Percentiles rank a stretch among this genome's conserved stretches.
These are phyloP conservation scores for Linnemannia elongata DNA, from an alignment of 192 early-diverging fungal genomes.

Conservation along the genomic window DNA sequence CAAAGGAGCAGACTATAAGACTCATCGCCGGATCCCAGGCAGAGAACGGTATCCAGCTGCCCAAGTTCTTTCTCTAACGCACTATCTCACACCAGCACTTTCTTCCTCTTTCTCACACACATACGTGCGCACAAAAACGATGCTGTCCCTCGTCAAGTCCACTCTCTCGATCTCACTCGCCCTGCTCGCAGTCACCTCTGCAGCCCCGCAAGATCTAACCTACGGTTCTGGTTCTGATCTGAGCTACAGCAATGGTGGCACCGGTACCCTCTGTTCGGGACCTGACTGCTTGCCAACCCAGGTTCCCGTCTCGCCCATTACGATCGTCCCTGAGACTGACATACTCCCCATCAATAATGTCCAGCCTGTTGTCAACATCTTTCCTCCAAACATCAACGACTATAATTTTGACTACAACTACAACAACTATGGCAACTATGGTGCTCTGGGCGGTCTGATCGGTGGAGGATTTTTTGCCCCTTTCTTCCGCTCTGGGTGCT, in stretches of 20 bases:
- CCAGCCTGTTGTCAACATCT: constrained; percentile 22
- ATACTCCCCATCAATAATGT: constrained; percentile 19
- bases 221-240: neutral
- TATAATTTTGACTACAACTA: neutral
- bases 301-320: constrained; percentile 11
- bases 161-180: neutral
- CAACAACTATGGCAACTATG: neutral
- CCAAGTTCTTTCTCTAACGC: neutral
- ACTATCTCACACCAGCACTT: neutral
- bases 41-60: neutral
- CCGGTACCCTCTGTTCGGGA: neutral
- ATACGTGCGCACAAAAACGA: neutral
- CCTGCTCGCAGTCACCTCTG: neutral
- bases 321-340: constrained; percentile 21
- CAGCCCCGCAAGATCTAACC: neutral
- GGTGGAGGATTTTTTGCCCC: too few species aligned
- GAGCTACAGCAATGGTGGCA: neutral
- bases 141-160: neutral
- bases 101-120: too few species aligned
- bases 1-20: neutral
- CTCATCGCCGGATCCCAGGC: neutral
- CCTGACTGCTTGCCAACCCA: neutral
- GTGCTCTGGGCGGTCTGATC: neutral
- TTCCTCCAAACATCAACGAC: constrained; percentile 21
- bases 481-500: too few species aligned